phyloP scores from a whole-genome alignment of 331 rosid genomes.

The Rhamnella rubrinervis region DNA sequence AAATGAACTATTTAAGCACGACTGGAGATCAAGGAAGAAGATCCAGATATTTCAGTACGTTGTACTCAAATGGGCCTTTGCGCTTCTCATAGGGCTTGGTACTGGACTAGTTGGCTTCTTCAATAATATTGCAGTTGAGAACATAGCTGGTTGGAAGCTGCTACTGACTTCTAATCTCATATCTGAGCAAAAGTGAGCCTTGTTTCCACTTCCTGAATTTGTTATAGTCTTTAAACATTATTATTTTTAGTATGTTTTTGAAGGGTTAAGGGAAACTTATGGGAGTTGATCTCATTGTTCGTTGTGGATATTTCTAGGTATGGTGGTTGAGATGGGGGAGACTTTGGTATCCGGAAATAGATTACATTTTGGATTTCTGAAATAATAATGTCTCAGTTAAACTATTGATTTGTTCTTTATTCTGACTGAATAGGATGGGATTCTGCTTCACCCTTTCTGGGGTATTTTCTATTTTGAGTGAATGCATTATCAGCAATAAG shows the following conservation, averaged over 20 bases:
- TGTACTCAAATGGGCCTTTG: slow-evolving; percentile 66
- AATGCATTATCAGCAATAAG: no score
- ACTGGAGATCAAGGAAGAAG: slow-evolving; percentile 72
- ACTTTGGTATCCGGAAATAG: no score
- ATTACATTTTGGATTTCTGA: no score
- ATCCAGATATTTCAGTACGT: slow-evolving; percentile 56
- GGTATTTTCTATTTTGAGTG: no score
- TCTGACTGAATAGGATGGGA: no score
- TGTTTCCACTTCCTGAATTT: not conserved
- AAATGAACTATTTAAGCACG: slow-evolving; percentile 72
- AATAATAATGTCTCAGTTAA: no score
- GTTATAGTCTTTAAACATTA: not conserved
- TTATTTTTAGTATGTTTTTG: not conserved
- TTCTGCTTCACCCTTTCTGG: no score
- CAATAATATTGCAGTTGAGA: slow-evolving; percentile 76
- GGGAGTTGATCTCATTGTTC: no score
- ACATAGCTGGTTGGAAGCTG: slow-evolving; percentile 64
- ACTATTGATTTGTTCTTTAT: no score
- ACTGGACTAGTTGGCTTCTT: slow-evolving; percentile 73
- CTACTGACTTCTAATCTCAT: slow-evolving; percentile 52
- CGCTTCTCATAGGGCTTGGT: slow-evolving; percentile 63
- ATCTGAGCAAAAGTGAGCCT: slow-evolving; percentile 47
- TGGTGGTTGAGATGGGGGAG: no score
- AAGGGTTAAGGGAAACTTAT: not conserved
- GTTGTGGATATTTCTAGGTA: no score